A percentile compares a stretch with the other conserved stretches of the same genome.
These are phyloP conservation scores for Naganishia cerealis DNA, from an alignment of 1,284 basidiomycete genomes.

Conservation along the genomic window DNA sequence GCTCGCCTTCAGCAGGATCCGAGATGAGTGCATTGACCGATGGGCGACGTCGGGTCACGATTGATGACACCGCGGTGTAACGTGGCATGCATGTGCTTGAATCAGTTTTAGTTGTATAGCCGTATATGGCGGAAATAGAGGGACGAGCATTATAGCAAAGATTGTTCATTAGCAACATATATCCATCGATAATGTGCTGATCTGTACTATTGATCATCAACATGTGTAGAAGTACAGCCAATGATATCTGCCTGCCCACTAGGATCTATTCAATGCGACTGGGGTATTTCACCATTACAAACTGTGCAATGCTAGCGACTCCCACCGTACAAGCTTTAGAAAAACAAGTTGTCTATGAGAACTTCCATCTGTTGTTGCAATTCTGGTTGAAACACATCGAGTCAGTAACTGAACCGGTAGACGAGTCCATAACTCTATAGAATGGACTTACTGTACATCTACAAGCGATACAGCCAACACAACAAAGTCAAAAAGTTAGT, in stretches of 20 bases:
- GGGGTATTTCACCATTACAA: slow-evolving; percentile 21
- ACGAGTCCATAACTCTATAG: slow-evolving; percentile 31
- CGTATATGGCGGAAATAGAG: background rate
- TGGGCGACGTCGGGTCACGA: background rate
- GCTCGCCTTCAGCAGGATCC: slow-evolving; percentile 4
- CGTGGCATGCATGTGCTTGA: background rate
- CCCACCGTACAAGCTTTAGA: background rate
- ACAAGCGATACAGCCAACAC: slow-evolving; percentile 11
- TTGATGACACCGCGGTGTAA: background rate
- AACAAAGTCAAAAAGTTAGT: background rate
- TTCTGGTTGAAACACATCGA: slow-evolving; percentile 36
- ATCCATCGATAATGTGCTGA: background rate
- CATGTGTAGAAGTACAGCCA: background rate
- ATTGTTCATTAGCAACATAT: background rate
- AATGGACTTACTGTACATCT: slow-evolving; percentile 42
- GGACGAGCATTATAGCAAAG: background rate
- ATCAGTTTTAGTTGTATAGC: slow-evolving; percentile 2
- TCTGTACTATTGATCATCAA: background rate
- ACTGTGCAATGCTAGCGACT: background rate
- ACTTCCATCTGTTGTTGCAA: slow-evolving; percentile 55
- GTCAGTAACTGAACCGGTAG: background rate
- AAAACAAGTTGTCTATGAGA: slow-evolving; percentile 41
- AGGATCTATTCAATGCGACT: background rate
- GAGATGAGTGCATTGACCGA: background rate
- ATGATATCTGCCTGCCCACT: background rate